These are phyloP conservation scores for Cyclostephanos tholiformis DNA, from an alignment of 108 stramenopile species.

Conservation along the genomic window DNA sequence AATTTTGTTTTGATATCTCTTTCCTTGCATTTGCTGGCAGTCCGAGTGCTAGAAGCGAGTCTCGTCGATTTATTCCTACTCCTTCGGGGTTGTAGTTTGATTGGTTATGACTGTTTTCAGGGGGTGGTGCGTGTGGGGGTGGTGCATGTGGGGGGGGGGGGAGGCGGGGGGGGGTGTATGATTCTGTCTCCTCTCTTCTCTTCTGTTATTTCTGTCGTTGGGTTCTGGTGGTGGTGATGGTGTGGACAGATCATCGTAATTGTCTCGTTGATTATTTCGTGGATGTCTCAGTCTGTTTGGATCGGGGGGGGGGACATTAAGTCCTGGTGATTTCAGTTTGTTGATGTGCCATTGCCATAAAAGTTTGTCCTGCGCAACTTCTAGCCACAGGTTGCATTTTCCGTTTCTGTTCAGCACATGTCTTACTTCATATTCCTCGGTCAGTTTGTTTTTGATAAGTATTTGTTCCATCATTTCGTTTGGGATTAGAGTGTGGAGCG, in stretches of 20 bases:
- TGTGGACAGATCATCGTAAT: not conserved
- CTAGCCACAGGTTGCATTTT: not conserved
- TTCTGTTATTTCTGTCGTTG: not conserved
- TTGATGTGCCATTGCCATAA: slow-evolving; percentile 4
- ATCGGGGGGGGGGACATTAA: not conserved
- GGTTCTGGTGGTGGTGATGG: not conserved
- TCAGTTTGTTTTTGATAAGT: not conserved
- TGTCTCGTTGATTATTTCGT: not conserved
- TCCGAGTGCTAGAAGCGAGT: not conserved
- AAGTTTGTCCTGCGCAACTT: not conserved
- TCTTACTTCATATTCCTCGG: not conserved
- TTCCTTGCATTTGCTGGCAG: not conserved
- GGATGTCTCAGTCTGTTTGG: slow-evolving; percentile 1
- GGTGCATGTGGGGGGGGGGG: not conserved
- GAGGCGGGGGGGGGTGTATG: not conserved
- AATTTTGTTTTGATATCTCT: not conserved
- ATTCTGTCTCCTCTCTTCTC: too few relatives aligned
- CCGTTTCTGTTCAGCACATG: not conserved
- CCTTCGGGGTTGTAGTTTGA: not conserved
- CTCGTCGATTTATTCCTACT: not conserved
- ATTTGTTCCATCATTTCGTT: not conserved
- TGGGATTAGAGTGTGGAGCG: not conserved
- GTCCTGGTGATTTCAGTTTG: slow-evolving; percentile 4
- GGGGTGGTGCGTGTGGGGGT: not conserved
- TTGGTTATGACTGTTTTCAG: not conserved